A percentile compares a stretch with the other conserved stretches of the same genome.
Conservation (phyloP, 257 asterid genomes). For the Jacaranda mimosifolia region DNA sequence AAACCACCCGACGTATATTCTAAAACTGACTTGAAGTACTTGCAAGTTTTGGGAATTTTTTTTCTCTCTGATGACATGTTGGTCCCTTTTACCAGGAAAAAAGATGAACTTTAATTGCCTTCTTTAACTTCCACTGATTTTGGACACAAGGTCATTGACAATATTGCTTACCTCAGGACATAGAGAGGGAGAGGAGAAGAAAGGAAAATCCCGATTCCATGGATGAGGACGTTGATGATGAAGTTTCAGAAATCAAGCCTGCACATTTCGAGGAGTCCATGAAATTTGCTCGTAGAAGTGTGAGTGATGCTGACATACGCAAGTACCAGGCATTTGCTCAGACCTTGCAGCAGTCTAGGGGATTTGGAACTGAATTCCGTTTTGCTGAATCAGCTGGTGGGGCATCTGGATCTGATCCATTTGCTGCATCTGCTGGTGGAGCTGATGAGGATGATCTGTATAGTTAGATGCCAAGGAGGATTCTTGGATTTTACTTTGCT, state of each 20-base stretch:
- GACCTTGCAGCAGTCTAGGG: slow-evolving; percentile 75
- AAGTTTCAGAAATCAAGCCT: slow-evolving; percentile 62
- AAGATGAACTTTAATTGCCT: too few species aligned
- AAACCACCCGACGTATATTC: not conserved
- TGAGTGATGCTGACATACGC: slow-evolving; percentile 67
- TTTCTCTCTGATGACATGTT: too few species aligned
- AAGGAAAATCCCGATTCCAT: slow-evolving; percentile 61
- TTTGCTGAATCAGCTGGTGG: slow-evolving; percentile 53
- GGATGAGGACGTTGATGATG: slow-evolving; percentile 67
- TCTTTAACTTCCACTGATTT: not conserved
- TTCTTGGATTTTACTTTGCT: not conserved
- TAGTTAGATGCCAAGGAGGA: slow-evolving; percentile 36
- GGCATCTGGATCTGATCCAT: slow-evolving; percentile 54
- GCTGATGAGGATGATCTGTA: slow-evolving; percentile 64
- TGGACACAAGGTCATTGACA: slow-evolving; percentile 7
- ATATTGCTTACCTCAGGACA: slow-evolving; percentile 46
- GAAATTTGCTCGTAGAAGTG: slow-evolving; percentile 73
- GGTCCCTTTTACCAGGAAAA: too few species aligned
- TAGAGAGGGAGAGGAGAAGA: slow-evolving; percentile 60
- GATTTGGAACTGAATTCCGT: slow-evolving; percentile 61
- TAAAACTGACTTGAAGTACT: not conserved
- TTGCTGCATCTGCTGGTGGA: slow-evolving; percentile 53
- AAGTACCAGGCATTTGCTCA: slow-evolving; percentile 74
- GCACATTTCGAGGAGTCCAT: slow-evolving; percentile 77
- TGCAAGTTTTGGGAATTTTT: not conserved